A percentile compares a stretch with the other conserved stretches of the same genome.
phyloP scores from a whole-genome alignment of 2,329 filamentous ascomycete genomes.

The Fusarium palustre region DNA sequence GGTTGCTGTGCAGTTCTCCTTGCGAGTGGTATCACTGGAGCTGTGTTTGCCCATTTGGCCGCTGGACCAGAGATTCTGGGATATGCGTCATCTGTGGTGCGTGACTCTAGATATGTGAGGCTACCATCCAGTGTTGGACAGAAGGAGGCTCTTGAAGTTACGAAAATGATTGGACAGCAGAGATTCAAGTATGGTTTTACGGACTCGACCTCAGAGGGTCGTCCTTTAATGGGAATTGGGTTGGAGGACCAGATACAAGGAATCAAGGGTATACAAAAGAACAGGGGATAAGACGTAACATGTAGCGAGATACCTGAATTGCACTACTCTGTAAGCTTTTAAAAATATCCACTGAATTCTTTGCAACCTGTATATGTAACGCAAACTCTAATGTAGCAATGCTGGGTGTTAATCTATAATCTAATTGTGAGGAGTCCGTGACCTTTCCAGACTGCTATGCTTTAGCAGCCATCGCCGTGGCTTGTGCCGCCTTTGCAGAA shows the following conservation, averaged over 20 bases:
- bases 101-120: background rate
- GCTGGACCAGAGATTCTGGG: background rate
- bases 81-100: background rate
- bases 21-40: background rate
- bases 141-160: background rate
- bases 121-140: background rate
- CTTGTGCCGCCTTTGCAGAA: conserved; percentile 38
- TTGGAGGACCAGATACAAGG: background rate
- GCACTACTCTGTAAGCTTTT: too few species aligned
- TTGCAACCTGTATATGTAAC: too few species aligned
- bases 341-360: too few species aligned
- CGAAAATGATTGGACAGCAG: background rate
- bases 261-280: background rate
- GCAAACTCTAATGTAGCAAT: background rate
- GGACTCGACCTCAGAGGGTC: background rate
- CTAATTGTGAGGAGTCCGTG: accelerated
- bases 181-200: background rate
- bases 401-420: background rate
- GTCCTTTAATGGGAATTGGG: background rate
- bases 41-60: background rate
- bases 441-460: background rate
- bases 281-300: too few species aligned
- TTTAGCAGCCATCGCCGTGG: conserved; percentile 16
- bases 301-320: too few species aligned
- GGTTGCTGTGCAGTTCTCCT: background rate